Conservation (phyloP, 2,329 filamentous ascomycete genomes). For the Aspergillus cejpii region DNA sequence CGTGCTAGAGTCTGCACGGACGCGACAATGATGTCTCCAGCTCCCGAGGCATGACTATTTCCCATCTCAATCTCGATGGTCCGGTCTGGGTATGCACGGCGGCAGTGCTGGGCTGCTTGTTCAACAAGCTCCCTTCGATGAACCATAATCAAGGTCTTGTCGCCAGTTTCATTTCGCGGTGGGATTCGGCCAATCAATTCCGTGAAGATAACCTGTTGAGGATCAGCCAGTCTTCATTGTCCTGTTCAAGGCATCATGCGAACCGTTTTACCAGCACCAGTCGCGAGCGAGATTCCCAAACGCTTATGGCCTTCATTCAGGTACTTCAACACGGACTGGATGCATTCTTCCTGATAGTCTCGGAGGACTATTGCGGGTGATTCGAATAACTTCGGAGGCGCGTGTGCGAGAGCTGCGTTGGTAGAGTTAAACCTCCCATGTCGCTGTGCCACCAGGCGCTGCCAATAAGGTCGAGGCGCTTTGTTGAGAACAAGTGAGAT, state of each 20-base stretch:
- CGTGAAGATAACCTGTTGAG: conserved; percentile 77
- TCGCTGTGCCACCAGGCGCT: conserved; percentile 22
- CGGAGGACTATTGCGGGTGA: conserved; percentile 55
- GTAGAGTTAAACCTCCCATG: conserved; percentile 22
- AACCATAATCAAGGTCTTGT: conserved; percentile 81
- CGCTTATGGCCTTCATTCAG: conserved; percentile 66
- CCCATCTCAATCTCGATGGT: conserved; percentile 90
- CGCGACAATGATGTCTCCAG: conserved; percentile 87
- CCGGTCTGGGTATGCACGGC: conserved; percentile 69
- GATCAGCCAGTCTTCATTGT: background rate
- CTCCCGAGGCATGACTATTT: conserved; percentile 63
- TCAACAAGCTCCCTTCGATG: conserved; percentile 91
- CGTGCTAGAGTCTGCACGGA: conserved; percentile 81
- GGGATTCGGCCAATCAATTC: conserved; percentile 77
- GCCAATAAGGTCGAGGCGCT: conserved; percentile 11
- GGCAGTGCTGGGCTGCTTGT: conserved; percentile 83
- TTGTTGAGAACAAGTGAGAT: conserved; percentile 14
- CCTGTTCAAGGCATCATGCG: conserved; percentile 17
- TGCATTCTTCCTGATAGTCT: conserved; percentile 86
- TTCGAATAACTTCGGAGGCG: conserved; percentile 9
- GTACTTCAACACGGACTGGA: conserved; percentile 68
- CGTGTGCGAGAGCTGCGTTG: conserved; percentile 6
- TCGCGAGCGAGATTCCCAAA: conserved; percentile 77
- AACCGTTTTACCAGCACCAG: conserved; percentile 83
- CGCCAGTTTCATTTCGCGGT: conserved; percentile 50